Conservation (phyloP, 2,329 filamentous ascomycete species). For the Botrytis pseudocinerea region DNA sequence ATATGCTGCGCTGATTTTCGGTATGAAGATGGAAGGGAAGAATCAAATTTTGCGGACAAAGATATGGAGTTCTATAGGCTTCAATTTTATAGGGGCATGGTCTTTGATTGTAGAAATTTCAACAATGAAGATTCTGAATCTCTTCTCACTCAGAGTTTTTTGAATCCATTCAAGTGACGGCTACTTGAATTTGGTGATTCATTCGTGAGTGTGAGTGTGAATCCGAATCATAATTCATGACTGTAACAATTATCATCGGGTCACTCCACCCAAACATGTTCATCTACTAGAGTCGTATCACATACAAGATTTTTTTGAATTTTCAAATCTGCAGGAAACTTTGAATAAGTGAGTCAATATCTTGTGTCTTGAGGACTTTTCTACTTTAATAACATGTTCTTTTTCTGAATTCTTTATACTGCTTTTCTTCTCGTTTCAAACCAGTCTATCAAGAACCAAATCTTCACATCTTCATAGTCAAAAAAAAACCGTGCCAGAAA, state of each 20-base stretch:
- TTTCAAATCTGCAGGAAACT: too few relatives aligned
- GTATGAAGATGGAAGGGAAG: too few relatives aligned
- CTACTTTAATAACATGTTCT: too few relatives aligned
- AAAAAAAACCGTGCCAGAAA: neutral
- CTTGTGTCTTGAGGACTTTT: too few relatives aligned
- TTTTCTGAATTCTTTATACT: neutral
- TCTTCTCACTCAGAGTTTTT: neutral
- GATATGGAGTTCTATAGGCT: neutral
- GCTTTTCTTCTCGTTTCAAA: rapidly evolving
- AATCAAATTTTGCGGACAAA: too few relatives aligned
- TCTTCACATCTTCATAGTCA: neutral
- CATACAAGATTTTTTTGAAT: too few relatives aligned
- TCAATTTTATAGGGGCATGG: neutral
- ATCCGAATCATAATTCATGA: neutral
- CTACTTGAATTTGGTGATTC: neutral
- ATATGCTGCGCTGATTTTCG: neutral
- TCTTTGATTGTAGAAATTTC: neutral
- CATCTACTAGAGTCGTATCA: neutral
- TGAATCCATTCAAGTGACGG: neutral
- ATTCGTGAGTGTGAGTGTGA: neutral
- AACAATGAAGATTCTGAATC: neutral
- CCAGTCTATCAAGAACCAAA: neutral
- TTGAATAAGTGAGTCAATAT: too few relatives aligned
- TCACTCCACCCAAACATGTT: neutral
- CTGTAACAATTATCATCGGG: neutral